These are phyloP conservation scores for Cicer yamashitae DNA, from an alignment of 306 rosid genomes.

Conservation along the genomic window DNA sequence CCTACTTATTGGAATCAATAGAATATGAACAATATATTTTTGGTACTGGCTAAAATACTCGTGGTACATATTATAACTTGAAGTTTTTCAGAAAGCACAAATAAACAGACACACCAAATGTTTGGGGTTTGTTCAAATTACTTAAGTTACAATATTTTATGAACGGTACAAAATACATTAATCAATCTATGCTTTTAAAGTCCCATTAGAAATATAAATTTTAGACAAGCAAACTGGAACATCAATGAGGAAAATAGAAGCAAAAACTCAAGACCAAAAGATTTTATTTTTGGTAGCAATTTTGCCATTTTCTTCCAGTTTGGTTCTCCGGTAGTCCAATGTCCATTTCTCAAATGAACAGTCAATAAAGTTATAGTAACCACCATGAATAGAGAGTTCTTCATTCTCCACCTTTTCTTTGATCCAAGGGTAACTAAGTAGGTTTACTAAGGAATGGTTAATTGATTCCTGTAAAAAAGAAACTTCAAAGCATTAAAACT, in stretches of 20 bases:
- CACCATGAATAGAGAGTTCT: slow-evolving; percentile 77
- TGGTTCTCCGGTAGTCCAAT: slow-evolving; percentile 69
- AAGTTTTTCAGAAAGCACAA: not conserved
- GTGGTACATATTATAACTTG: not conserved
- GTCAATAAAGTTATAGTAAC: slow-evolving; percentile 85
- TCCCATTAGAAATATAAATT: slow-evolving; percentile 2
- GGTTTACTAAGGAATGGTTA: slow-evolving; percentile 73
- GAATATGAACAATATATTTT: not conserved
- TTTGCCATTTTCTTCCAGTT: slow-evolving; percentile 51
- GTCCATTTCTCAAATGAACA: slow-evolving; percentile 99
- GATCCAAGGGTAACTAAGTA: slow-evolving; percentile 95
- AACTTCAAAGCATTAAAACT: slow-evolving; percentile 8
- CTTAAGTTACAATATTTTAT: not conserved
- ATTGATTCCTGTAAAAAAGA: slow-evolving; percentile 71
- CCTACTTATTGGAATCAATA: slow-evolving; percentile 8
- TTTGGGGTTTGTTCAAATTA: slow-evolving; percentile 15
- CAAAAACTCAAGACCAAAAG: slow-evolving; percentile 69
- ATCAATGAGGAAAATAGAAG: slow-evolving; percentile 19
- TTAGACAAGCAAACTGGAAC: slow-evolving; percentile 14
- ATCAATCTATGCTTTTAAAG: slow-evolving; percentile 37
- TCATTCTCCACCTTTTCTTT: slow-evolving; percentile 80
- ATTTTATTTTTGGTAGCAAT: slow-evolving; percentile 63
- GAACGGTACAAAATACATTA: slow-evolving; percentile 14
- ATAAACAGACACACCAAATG: slow-evolving; percentile 1
- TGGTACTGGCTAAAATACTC: slow-evolving; percentile 17